Percentiles rank a stretch among this genome's conserved stretches.
Conservation (phyloP, 2,329 filamentous ascomycete genomes). For the Sporothrix variecibatus region DNA sequence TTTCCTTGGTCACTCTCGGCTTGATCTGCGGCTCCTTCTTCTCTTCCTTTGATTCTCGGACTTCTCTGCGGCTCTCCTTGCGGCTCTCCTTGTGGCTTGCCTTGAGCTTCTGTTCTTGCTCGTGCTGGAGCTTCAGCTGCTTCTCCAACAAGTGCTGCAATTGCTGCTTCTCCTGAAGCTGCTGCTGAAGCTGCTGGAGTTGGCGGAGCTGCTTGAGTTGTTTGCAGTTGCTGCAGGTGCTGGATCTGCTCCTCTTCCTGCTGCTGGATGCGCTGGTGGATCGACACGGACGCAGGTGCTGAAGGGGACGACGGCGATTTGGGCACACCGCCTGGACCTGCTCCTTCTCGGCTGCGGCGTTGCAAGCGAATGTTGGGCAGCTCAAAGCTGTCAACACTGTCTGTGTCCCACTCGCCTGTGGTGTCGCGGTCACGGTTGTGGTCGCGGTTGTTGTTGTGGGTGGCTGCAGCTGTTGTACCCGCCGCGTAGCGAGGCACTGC, state of each 20-base stretch:
- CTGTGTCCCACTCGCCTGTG: slow-evolving; percentile 24
- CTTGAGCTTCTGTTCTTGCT: not conserved
- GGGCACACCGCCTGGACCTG: not conserved
- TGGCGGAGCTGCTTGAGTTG: slow-evolving; percentile 18
- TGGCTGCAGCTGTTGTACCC: slow-evolving; percentile 10
- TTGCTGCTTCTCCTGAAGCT: slow-evolving; percentile 17
- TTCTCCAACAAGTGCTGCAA: not conserved
- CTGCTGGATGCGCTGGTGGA: slow-evolving; percentile 10
- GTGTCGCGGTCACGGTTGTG: not conserved
- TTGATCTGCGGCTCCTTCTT: not conserved
- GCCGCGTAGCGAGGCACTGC: slow-evolving; percentile 19
- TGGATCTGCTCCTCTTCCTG: slow-evolving; percentile 14
- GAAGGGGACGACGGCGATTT: not conserved
- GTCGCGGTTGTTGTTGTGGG: not conserved
- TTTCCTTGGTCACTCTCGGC: not conserved
- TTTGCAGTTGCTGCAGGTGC: slow-evolving; percentile 4
- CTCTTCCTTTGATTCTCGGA: not conserved
- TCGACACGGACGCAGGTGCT: not conserved
- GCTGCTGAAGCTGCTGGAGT: not conserved
- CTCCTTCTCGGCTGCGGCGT: not conserved
- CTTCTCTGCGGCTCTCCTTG: not conserved
- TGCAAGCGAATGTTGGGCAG: slow-evolving; percentile 27
- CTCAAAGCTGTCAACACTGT: slow-evolving; percentile 32
- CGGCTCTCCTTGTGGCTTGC: not conserved
- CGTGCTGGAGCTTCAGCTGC: not conserved